A percentile compares a stretch with the other conserved stretches of the same genome.
Conservation (phyloP, 176 grass and related monocot genomes). For the Lolium multiflorum region DNA sequence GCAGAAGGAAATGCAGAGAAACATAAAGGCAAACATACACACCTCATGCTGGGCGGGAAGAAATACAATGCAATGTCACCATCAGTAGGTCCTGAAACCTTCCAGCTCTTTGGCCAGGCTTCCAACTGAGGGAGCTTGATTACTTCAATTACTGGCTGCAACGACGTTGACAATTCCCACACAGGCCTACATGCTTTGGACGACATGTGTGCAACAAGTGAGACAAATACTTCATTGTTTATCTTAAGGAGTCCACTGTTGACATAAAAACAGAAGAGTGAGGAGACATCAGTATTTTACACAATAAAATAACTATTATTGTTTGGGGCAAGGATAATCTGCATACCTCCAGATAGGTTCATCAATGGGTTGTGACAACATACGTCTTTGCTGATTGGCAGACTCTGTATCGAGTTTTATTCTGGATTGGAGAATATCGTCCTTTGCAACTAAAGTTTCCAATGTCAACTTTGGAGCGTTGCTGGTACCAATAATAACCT, state of each 20-base stretch:
- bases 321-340: background rate
- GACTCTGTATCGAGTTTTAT: conserved; percentile 21
- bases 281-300: conserved; percentile 27
- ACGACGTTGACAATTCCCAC: conserved; percentile 41
- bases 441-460: conserved; percentile 3
- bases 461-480: conserved; percentile 13
- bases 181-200: conserved; percentile 65
- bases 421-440: conserved; percentile 1
- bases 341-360: conserved; percentile 54
- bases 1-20: conserved; percentile 11
- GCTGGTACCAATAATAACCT: background rate
- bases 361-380: conserved; percentile 36
- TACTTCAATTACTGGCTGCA: conserved; percentile 54
- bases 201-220: conserved; percentile 62
- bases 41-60: conserved; percentile 58
- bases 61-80: conserved; percentile 76
- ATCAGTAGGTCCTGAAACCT: conserved; percentile 58
- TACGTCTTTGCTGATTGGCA: background rate
- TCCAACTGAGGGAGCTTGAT: conserved; percentile 50
- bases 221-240: conserved; percentile 34
- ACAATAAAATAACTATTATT: conserved; percentile 15
- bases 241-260: conserved; percentile 70
- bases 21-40: conserved; percentile 4
- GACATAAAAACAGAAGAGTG: conserved; percentile 36
- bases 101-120: conserved; percentile 71